Evolutionary conservation across 306 rosid species (phyloP).

Genomic region (Pyrus pyrifolia): DNA sequence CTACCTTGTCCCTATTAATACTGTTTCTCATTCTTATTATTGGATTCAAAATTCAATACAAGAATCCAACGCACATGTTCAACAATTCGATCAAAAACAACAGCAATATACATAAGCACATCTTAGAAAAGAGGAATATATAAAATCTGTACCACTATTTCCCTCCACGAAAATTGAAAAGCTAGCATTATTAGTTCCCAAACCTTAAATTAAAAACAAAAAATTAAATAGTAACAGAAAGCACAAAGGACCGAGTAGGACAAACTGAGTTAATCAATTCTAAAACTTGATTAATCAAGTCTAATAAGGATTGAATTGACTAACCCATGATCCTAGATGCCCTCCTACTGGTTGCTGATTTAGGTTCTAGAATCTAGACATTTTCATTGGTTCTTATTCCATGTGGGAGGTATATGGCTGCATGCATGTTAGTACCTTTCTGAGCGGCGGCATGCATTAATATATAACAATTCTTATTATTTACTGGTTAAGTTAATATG

Average conservation of each 20-base stretch:
- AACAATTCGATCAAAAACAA: neutral
- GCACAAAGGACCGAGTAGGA: conserved; percentile 8
- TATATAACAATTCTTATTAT: neutral
- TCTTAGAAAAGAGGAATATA: neutral
- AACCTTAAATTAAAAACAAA: neutral
- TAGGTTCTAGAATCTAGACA: neutral
- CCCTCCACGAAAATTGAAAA: neutral
- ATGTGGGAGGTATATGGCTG: neutral
- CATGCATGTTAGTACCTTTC: neutral
- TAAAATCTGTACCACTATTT: neutral
- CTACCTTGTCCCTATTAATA: neutral
- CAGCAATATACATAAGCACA: neutral
- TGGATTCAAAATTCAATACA: neutral
- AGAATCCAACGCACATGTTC: neutral
- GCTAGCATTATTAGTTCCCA: neutral
- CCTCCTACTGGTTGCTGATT: neutral
- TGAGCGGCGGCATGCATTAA: conserved; percentile 9
- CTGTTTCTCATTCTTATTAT: neutral
- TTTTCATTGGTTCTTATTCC: neutral
- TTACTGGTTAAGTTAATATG: neutral
- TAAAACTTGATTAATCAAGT: neutral
- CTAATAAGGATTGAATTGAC: neutral
- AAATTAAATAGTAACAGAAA: neutral
- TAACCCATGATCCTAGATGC: conserved; percentile 14
- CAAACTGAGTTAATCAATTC: neutral